phyloP scores from a whole-genome alignment of 2,329 filamentous ascomycete species.

The Mollisia scopiformis region DNA sequence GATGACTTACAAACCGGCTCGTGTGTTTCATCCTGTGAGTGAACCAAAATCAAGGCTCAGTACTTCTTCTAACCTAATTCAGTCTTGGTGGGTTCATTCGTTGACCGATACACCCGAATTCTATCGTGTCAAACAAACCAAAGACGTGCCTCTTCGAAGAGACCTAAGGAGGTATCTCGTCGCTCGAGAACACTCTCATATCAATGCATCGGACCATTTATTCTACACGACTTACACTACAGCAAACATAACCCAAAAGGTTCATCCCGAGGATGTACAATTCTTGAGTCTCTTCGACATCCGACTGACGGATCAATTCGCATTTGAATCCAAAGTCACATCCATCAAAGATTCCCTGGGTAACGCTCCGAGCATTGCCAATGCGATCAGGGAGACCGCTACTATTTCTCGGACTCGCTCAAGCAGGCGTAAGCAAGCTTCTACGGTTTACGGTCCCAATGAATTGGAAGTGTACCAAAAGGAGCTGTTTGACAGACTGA shows the following conservation, averaged over 20 bases:
- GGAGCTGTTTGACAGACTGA: constrained; percentile 9
- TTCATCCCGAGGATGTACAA: constrained; percentile 11
- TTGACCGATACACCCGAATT: constrained; percentile 16
- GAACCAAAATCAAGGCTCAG: too few relatives aligned
- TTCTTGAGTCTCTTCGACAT: constrained; percentile 18
- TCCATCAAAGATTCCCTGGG: background rate
- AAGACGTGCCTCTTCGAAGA: constrained; percentile 12
- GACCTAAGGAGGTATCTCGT: constrained; percentile 10
- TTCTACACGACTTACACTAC: constrained; percentile 2
- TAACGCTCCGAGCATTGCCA: background rate
- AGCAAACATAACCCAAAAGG: constrained; percentile 8
- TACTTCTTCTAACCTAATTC: background rate
- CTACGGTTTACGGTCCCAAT: constrained; percentile 9
- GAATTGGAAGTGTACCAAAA: constrained; percentile 15
- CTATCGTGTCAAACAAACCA: constrained; percentile 16
- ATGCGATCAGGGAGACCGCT: background rate
- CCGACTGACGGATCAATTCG: constrained; percentile 4
- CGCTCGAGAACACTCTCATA: background rate
- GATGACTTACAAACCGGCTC: constrained; percentile 17
- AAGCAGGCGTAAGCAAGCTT: constrained; percentile 5
- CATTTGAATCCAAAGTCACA: constrained; percentile 7
- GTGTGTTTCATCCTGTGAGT: constrained; percentile 12
- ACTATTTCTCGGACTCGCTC: background rate
- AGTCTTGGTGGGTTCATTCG: constrained; percentile 21
- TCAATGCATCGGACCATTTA: constrained; percentile 1